A percentile compares a stretch with the other conserved stretches of the same genome.
These are phyloP conservation scores for Penicillium egyptiacum DNA, from an alignment of 495 filamentous ascomycete species.

Conservation along the genomic window DNA sequence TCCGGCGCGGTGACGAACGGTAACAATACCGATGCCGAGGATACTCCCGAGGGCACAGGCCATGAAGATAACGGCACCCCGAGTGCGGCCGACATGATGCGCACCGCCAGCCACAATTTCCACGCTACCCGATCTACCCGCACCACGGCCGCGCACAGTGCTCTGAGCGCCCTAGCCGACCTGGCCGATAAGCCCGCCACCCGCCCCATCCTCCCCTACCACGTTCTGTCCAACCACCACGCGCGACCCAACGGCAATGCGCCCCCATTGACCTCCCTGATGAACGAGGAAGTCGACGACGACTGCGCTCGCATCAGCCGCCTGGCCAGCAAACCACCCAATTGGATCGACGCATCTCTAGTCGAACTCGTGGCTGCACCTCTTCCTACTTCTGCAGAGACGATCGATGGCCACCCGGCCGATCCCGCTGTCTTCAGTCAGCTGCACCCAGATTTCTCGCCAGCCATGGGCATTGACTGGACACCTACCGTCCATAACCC, in stretches of 20 bases:
- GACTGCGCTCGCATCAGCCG: slow-evolving; percentile 60
- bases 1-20: slow-evolving; percentile 44
- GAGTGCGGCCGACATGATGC: slow-evolving; percentile 64
- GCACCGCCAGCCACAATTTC: slow-evolving; percentile 61
- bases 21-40: slow-evolving; percentile 49
- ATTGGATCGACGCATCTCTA: slow-evolving; percentile 42
- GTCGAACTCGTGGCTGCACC: slow-evolving; percentile 39
- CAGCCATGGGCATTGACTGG: slow-evolving; percentile 38
- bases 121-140: slow-evolving; percentile 74
- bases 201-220: slow-evolving; percentile 62
- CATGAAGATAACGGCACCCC: slow-evolving; percentile 56
- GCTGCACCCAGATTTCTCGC: slow-evolving; percentile 46
- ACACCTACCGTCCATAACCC: slow-evolving; percentile 23
- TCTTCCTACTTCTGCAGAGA: slow-evolving; percentile 23
- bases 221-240: slow-evolving; percentile 53
- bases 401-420: slow-evolving; percentile 32
- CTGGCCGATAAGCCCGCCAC: slow-evolving; percentile 64
- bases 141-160: slow-evolving; percentile 51
- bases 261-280: slow-evolving; percentile 51
- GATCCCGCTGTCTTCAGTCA: slow-evolving; percentile 40
- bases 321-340: slow-evolving; percentile 33
- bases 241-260: slow-evolving; percentile 46
- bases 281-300: slow-evolving; percentile 57
- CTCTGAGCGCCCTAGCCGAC: slow-evolving; percentile 60
- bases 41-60: slow-evolving; percentile 47